Conservation (phyloP, 257 asterid genomes). For the Salvia miltiorrhiza region DNA sequence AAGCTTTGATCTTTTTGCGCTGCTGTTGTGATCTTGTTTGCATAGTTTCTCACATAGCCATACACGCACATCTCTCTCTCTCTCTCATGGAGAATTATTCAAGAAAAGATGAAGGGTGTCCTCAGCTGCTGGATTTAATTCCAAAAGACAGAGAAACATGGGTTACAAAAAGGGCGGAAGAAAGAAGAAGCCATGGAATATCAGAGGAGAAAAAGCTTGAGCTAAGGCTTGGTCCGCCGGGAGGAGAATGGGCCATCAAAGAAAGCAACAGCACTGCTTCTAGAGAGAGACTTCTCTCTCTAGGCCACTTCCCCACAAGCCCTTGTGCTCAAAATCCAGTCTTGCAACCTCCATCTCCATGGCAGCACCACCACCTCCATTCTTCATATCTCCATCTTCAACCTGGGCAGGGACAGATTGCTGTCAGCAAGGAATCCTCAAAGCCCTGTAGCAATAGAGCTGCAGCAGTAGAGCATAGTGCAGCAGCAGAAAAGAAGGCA, state of each 20-base stretch:
- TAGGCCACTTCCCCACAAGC: conserved; percentile 30
- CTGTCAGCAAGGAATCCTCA: conserved; percentile 59
- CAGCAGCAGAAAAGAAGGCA: conserved; percentile 55
- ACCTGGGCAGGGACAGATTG: conserved; percentile 23
- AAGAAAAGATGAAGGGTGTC: conserved; percentile 47
- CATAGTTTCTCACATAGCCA: not conserved
- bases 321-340: conserved; percentile 6
- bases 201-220: conserved; percentile 77
- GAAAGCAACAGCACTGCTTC: not conserved
- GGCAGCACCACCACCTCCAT: conserved; percentile 32
- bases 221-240: conserved; percentile 88
- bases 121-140: conserved; percentile 65
- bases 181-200: conserved; percentile 20
- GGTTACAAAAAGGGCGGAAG: conserved; percentile 35
- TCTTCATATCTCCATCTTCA: conserved; percentile 40
- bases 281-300: conserved; percentile 18
- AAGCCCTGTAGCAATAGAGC: conserved; percentile 45
- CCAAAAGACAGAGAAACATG: conserved; percentile 33
- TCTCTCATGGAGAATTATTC: conserved; percentile 55
- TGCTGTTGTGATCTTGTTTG: not conserved
- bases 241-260: conserved; percentile 48
- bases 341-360: conserved; percentile 27
- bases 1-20: not conserved
- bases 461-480: conserved; percentile 37
- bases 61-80: not conserved